Percentiles rank a stretch among this genome's conserved stretches.
phyloP scores from a whole-genome alignment of 2,329 filamentous ascomycete species.

The Pseudogymnoascus sp. region DNA sequence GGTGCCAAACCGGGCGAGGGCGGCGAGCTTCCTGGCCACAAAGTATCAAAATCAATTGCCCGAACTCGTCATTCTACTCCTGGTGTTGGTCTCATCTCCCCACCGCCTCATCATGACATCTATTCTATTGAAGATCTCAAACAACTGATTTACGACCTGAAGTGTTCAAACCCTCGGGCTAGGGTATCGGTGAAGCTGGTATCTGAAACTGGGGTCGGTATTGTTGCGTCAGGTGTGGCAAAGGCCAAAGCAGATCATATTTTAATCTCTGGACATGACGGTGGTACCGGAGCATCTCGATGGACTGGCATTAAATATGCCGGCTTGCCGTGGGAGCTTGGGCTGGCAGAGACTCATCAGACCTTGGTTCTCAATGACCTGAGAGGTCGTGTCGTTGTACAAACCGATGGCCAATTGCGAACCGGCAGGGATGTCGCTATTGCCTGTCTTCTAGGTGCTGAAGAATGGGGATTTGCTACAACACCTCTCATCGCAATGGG shows the following conservation, averaged over 20 bases:
- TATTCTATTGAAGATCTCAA: conserved; percentile 98
- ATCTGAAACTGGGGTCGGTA: conserved; percentile 93
- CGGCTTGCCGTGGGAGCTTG: conserved; percentile 91
- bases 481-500: conserved; percentile 94
- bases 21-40: conserved; percentile 93
- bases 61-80: conserved; percentile 93
- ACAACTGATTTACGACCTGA: conserved; percentile 94
- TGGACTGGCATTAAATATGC: conserved; percentile 99
- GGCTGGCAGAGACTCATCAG: conserved; percentile 94
- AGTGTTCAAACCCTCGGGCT: conserved; percentile 88
- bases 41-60: conserved; percentile 89
- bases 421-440: conserved; percentile 92
- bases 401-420: conserved; percentile 89
- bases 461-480: conserved; percentile 96
- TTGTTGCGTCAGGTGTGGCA: conserved; percentile 92
- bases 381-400: conserved; percentile 88
- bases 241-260: conserved; percentile 98
- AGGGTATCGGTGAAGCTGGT: conserved; percentile 96
- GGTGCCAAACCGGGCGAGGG: conserved; percentile 96
- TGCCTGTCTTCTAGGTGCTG: conserved; percentile 89
- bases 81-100: conserved; percentile 91
- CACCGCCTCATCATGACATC: conserved; percentile 94
- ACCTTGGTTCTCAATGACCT: conserved; percentile 93
- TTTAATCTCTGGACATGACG: conserved; percentile 91
- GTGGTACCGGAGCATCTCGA: conserved; percentile 89